Evolutionary conservation across 345 rosid species (phyloP).

Genomic region (Eucalyptus erythrocorys): DNA sequence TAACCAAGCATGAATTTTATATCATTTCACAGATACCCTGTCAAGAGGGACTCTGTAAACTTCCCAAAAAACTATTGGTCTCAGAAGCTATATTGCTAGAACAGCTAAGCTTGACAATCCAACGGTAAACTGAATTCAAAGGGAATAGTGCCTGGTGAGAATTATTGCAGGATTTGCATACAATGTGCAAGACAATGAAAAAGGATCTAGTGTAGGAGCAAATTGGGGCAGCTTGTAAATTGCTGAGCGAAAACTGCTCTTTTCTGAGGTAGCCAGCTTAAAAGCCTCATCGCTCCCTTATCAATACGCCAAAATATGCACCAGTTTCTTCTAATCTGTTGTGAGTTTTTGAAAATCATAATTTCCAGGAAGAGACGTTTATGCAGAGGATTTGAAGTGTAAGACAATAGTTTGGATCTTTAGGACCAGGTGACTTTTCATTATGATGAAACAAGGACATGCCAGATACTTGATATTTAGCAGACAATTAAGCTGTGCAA

Average conservation of each 20-base stretch:
- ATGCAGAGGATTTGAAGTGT: background rate
- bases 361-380: rapidly evolving
- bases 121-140: background rate
- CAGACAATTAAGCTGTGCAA: no score
- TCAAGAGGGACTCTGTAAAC: background rate
- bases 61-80: background rate
- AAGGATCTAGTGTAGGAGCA: no score
- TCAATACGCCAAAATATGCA: no score
- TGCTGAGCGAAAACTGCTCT: rapidly evolving
- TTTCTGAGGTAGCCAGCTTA: no score
- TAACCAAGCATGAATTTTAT: no score
- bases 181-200: rapidly evolving
- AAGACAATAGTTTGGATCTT: no score
- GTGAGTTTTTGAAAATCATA: no score
- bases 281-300: no score
- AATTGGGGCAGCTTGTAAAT: no score
- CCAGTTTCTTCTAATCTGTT: rapidly evolving
- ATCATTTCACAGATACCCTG: rapidly evolving
- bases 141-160: background rate
- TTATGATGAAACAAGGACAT: background rate
- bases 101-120: background rate
- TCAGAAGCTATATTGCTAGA: background rate
- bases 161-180: background rate
- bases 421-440: no score
- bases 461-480: background rate